phyloP scores from a whole-genome alignment of 768 basidiomycete species.

The Boletus rubescentipes region DNA sequence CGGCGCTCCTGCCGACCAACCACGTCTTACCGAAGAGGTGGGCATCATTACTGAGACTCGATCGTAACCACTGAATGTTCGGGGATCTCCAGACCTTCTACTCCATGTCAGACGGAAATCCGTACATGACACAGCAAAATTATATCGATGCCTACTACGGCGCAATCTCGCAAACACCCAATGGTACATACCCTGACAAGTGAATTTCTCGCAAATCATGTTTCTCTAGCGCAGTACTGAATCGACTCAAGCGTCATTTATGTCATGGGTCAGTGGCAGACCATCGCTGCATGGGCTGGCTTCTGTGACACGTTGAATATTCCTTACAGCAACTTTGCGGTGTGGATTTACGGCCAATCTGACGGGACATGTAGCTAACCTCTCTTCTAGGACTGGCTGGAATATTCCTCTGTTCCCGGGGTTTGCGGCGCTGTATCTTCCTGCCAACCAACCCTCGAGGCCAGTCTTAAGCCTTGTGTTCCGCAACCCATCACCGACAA shows the following conservation, averaged over 20 bases:
- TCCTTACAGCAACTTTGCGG: conserved; percentile 22
- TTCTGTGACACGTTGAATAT: conserved; percentile 22
- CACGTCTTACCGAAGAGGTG: too few species aligned
- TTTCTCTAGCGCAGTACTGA: background rate
- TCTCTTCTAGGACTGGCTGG: conserved; percentile 22
- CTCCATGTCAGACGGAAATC: too few species aligned
- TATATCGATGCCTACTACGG: conserved; percentile 25
- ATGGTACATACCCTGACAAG: conserved; percentile 18
- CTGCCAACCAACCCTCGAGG: background rate
- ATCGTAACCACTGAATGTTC: too few species aligned
- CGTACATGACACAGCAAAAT: conserved; percentile 21
- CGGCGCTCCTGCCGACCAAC: too few species aligned
- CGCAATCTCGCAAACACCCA: conserved; percentile 18
- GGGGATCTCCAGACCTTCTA: too few species aligned
- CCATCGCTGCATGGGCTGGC: conserved; percentile 23
- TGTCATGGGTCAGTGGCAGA: background rate
- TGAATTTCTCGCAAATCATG: background rate
- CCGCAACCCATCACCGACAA: conserved; percentile 23
- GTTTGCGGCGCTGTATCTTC: conserved; percentile 7
- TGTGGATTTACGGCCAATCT: background rate
- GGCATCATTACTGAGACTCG: too few species aligned
- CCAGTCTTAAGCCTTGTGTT: conserved; percentile 1
- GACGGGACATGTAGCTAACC: background rate
- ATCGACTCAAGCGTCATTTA: too few species aligned
- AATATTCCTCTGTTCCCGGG: conserved; percentile 20